Conservation (phyloP, 2,329 filamentous ascomycete genomes). For the Neonectria neomacrospora region DNA sequence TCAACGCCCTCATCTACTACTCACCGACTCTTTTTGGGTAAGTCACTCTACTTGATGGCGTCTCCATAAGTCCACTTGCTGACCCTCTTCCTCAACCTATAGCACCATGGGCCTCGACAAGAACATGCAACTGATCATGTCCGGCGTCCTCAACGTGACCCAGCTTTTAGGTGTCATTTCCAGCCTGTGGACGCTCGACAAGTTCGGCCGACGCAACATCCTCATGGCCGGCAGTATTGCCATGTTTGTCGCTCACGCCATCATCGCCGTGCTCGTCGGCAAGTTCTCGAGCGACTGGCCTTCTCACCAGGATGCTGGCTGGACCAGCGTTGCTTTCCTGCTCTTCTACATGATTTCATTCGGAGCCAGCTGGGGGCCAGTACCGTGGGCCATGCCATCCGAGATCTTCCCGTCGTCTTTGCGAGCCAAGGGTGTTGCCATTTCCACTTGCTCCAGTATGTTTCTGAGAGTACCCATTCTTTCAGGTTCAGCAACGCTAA, state of each 20-base stretch:
- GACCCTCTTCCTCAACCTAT: not conserved
- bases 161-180: slow-evolving; percentile 53
- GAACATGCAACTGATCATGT: slow-evolving; percentile 48
- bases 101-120: slow-evolving; percentile 59
- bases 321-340: slow-evolving; percentile 45
- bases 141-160: slow-evolving; percentile 46
- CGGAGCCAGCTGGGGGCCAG: slow-evolving; percentile 67
- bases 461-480: accelerated
- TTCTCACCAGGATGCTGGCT: slow-evolving; percentile 40
- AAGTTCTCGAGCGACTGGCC: slow-evolving; percentile 41
- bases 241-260: slow-evolving; percentile 44
- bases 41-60: not conserved
- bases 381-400: slow-evolving; percentile 59
- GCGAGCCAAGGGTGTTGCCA: slow-evolving; percentile 71
- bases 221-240: slow-evolving; percentile 41
- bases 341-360: slow-evolving; percentile 69
- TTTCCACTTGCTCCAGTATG: slow-evolving; percentile 64
- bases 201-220: slow-evolving; percentile 42
- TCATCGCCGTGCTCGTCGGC: slow-evolving; percentile 44
- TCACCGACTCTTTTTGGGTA: slow-evolving; percentile 66
- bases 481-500: not conserved
- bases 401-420: slow-evolving; percentile 72
- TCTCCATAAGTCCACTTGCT: not conserved
- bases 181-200: slow-evolving; percentile 56
- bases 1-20: slow-evolving; percentile 65